Conservation (phyloP, 352 stramenopile genomes). For the Peronospora destructor region DNA sequence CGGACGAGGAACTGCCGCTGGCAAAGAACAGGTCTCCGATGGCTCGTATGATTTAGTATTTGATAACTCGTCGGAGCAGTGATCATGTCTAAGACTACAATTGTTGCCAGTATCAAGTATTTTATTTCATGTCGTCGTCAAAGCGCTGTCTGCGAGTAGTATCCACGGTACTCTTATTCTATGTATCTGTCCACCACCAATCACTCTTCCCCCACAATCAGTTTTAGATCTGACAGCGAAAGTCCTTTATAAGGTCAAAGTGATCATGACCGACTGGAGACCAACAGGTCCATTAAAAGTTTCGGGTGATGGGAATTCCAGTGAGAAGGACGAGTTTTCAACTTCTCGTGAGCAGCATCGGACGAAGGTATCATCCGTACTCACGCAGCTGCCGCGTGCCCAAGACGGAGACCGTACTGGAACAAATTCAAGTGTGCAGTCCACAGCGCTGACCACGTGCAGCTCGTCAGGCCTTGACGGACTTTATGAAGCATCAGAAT, state of each 20-base stretch:
- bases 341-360: conserved; percentile 23
- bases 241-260: neutral
- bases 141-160: too few relatives aligned
- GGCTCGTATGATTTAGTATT: conserved; percentile 25
- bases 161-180: conserved; percentile 6
- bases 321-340: conserved; percentile 22
- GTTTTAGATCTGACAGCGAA: conserved; percentile 11
- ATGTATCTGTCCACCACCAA: conserved; percentile 8
- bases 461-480: conserved; percentile 38
- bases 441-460: conserved; percentile 43
- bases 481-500: conserved; percentile 46
- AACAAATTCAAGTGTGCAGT: conserved; percentile 26
- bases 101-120: conserved; percentile 3
- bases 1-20: conserved; percentile 62
- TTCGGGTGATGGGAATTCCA: conserved; percentile 11
- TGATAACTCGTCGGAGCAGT: conserved; percentile 9
- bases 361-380: conserved; percentile 25
- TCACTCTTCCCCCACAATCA: conserved; percentile 1
- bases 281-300: neutral
- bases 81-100: conserved; percentile 21
- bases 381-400: conserved; percentile 29
- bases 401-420: conserved; percentile 12
- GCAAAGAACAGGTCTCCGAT: conserved; percentile 59
- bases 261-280: conserved; percentile 17
- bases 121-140: too few relatives aligned